Evolutionary conservation across 768 basidiomycete species (phyloP), one percentile per base, ranked within the genome.

Genomic region (Trametes cinnabarina): DNA sequence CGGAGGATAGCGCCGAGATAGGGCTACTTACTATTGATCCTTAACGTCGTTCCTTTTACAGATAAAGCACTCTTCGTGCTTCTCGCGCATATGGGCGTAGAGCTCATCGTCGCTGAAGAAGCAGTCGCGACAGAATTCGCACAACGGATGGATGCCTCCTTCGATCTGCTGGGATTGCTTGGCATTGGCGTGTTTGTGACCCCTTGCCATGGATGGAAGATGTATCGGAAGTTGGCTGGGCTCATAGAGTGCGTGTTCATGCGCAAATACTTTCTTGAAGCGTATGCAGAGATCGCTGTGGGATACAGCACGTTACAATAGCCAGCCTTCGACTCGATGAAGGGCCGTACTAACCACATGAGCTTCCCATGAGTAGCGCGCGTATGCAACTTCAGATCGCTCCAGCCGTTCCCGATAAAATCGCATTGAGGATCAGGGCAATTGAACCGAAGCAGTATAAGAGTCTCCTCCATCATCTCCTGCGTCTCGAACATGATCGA

Each of bases 31-130:
- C 93, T 97, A 94, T 74, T 94, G 85, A 71, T 94, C 85, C 62
- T 82, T 77, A 39, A 91, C 65, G 7, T 88, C 93, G 55, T 87
- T 82, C 26, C 88, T 81, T 69, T 92, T 93, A 72, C 97, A 99
- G 14, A 99, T 72, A 64, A 97, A 97, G 70, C 96, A 98, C 67
- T 98, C 95, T 71, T 99, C 96, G 73, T 99, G 96, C 47, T 77
- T 79, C 68, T 94, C 88, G 50, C 95, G 84, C 87, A 98, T 92
- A 71, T 99, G 97, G 22, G 85, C 76, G 69, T 86, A 97, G n/a
- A 98, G 75, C 66, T 94, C 94, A 67, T 98, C 96, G 53, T 88
- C 87, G n/a, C 87, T 77, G 69, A 95, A 97, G 79, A 90, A 94
- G 65, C 90, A 94, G 64, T 93, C 89, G n/a, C 83, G 83, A 65